Conservation (phyloP, 2,329 filamentous ascomycete genomes). For the Ophiostoma quercus region DNA sequence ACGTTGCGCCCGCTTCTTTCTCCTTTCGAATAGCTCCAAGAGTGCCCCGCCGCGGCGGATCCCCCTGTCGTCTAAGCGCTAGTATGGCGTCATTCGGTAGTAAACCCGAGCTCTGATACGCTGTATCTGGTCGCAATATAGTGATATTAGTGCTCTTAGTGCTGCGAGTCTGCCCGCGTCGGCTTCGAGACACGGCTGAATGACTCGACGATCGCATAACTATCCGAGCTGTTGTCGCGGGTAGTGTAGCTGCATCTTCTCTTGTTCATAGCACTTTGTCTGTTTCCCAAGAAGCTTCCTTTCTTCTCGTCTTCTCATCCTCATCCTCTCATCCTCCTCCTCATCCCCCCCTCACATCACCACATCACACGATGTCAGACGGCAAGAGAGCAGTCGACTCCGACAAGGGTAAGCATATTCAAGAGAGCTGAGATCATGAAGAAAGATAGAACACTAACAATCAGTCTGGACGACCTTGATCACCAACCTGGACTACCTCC, state of each 20-base stretch:
- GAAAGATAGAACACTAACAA: not conserved
- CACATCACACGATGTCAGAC: conserved; percentile 31
- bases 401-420: conserved; percentile 30
- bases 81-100: conserved; percentile 24
- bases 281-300: too few relatives aligned
- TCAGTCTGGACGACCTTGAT: conserved; percentile 79
- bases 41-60: not conserved
- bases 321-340: not conserved
- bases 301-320: not conserved
- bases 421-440: not conserved
- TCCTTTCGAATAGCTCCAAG: not conserved
- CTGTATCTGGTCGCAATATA: not conserved
- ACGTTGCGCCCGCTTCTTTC: not conserved
- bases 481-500: conserved; percentile 76
- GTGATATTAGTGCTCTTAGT: not conserved
- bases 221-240: not conserved
- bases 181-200: not conserved
- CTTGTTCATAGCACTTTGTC: not conserved
- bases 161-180: not conserved
- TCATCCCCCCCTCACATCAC: not conserved
- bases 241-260: not conserved
- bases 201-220: conserved; percentile 6
- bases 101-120: not conserved
- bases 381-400: conserved; percentile 34
- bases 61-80: conserved; percentile 16